Base-by-base conservation (phyloP, 2,329 filamentous ascomycete species). In the Zasmidium citrigriseum region DNA sequence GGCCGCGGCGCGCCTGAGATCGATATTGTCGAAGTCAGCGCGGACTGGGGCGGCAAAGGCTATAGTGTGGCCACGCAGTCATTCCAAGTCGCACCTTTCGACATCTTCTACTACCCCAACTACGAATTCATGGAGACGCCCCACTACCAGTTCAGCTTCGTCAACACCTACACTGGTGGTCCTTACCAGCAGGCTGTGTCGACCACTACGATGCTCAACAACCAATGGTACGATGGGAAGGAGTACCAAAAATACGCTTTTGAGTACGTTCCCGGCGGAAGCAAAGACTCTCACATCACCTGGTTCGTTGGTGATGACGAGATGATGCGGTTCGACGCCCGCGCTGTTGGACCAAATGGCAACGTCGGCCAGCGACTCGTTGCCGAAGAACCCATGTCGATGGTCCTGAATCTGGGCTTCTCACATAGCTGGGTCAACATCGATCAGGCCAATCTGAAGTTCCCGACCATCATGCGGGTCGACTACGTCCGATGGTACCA, bases 401-500 rank as follows among this genome's bases (percentile, higher is more conserved):
- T 84, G 57, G 72, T 84, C 44, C 70, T 84, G 11, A 84, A 84
- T 59, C 68, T 85, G 3, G 82, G 82, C 27, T 75, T 83, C 51
- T 81, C 79, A 55, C 72, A 77, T 44, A 72, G 76, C 9, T 84
- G 82, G 81, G 77, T 76, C 1, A 70, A 73, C 59, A 80, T 84
- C 48, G 72, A 81, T 51, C 77, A 73, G 66, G 71, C 66, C 1
- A 66, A 76, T 2, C 68, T 83, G 45, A 68, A 65, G n/a, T 83
- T 81, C 58, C 82, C 80, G 0, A 77, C 81, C 0, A 73, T 80
- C 16, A 81, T 84, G 79, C 73, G 80, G 21, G 70, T 85, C 27
- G 82, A 84, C 61, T 83, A 84, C 65, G 78, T 84, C 14, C 73
- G 82, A 5, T 79, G 80, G 69, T 85, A 84, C 64, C 82, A 84